Evolutionary conservation across 371 early-diverging fungal genomes (phyloP).

Genomic region (Haplosporangium sp.): DNA sequence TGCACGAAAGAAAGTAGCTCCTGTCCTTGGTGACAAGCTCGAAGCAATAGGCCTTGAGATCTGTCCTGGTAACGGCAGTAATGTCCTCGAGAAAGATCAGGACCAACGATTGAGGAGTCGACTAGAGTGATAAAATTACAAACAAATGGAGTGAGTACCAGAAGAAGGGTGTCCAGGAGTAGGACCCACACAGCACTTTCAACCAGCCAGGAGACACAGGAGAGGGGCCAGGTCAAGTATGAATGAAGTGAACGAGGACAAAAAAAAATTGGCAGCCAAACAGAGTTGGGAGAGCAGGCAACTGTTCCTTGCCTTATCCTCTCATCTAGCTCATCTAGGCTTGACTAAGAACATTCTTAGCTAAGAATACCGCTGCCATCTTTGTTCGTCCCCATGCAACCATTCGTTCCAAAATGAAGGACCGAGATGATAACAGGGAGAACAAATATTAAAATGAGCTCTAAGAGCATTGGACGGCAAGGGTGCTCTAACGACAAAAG

Average conservation of each 20-base stretch:
- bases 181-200: background rate
- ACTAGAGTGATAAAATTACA: conserved; percentile 54
- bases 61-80: conserved; percentile 82
- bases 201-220: background rate
- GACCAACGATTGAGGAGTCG: conserved; percentile 75
- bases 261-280: background rate
- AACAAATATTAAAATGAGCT: no score
- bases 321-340: no score
- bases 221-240: background rate
- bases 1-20: conserved; percentile 87
- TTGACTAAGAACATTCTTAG: no score
- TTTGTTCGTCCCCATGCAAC: no score
- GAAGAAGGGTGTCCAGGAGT: background rate
- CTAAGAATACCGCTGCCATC: no score
- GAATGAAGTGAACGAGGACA: background rate
- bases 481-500: no score
- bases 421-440: no score
- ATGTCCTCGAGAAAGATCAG: conserved; percentile 92
- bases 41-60: conserved; percentile 89
- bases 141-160: conserved; percentile 1
- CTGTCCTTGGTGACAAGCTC: conserved; percentile 90
- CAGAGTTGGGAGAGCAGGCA: no score
- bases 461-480: no score
- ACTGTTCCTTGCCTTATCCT: no score
- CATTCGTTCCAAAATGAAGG: no score